phyloP scores from a whole-genome alignment of 1,284 basidiomycete species.

The Ustilago shanxiensis region DNA sequence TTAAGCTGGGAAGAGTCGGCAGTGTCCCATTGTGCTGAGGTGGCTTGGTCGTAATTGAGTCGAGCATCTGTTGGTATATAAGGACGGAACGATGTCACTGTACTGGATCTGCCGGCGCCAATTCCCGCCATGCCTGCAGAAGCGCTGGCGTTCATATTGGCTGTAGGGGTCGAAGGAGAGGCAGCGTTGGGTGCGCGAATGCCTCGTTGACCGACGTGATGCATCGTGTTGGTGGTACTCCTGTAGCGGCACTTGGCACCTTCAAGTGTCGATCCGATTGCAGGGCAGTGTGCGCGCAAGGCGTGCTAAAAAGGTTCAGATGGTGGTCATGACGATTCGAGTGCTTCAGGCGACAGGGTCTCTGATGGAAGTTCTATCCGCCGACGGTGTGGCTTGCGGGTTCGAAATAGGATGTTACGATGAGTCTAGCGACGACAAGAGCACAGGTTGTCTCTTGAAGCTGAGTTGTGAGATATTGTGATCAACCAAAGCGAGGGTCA shows the following conservation, averaged over 20 bases:
- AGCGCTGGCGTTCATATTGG: conserved; percentile 7
- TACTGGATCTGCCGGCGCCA: conserved; percentile 27
- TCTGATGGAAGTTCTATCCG: no score
- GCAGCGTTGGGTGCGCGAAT: neutral
- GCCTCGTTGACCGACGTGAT: conserved; percentile 32
- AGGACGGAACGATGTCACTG: conserved; percentile 19
- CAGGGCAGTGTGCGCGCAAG: neutral
- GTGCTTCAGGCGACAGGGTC: neutral
- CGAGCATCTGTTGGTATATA: conserved; percentile 15
- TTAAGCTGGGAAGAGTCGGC: conserved; percentile 22
- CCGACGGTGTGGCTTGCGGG: no score
- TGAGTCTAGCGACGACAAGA: no score
- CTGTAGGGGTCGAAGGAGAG: neutral
- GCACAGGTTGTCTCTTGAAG: no score
- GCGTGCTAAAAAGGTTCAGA: neutral
- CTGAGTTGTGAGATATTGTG: no score
- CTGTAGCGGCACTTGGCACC: neutral
- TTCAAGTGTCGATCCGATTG: neutral
- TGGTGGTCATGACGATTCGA: neutral
- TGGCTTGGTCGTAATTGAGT: conserved; percentile 15
- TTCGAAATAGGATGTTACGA: no score
- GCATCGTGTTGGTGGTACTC: no score
- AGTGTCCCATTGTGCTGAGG: conserved; percentile 12
- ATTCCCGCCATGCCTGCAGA: conserved; percentile 38
- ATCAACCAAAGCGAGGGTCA: no score